These are phyloP conservation scores for Kingdonia uniflora DNA, from an alignment of 164 flowering plant genomes.

Conservation along the genomic window DNA sequence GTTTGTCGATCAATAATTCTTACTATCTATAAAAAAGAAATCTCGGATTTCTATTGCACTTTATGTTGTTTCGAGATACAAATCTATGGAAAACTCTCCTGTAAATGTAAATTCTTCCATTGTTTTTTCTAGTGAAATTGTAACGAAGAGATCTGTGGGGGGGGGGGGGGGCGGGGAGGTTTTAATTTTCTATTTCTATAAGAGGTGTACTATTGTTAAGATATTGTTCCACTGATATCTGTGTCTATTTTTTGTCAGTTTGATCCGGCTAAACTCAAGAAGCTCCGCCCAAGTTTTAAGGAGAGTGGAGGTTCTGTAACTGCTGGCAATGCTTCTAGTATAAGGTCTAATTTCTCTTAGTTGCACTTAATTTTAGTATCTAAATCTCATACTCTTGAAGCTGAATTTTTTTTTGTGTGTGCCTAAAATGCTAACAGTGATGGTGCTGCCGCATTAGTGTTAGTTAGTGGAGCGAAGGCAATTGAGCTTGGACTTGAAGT, in stretches of 20 bases:
- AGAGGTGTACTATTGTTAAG: no score
- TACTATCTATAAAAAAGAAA: no score
- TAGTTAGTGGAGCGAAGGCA: slow-evolving; percentile 83
- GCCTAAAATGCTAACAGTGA: slow-evolving; percentile 33
- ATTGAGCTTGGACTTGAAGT: slow-evolving; percentile 62
- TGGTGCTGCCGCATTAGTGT: slow-evolving; percentile 93
- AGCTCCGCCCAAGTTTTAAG: slow-evolving; percentile 91
- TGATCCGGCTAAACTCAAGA: slow-evolving; percentile 75
- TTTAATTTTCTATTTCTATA: no score
- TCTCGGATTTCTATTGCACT: no score
- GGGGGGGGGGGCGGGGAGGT: no score
- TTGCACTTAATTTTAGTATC: background rate
- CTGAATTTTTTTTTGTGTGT: background rate
- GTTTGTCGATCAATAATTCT: no score
- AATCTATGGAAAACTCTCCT: no score
- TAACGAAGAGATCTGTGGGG: no score
- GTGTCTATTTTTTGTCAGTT: slow-evolving; percentile 43
- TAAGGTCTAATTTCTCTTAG: slow-evolving; percentile 39
- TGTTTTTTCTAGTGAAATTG: no score
- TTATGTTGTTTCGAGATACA: no score
- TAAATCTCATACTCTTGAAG: background rate
- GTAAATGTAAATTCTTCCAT: no score
- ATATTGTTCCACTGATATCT: no score
- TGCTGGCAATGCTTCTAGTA: slow-evolving; percentile 95
- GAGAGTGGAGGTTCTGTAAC: slow-evolving; percentile 80